phyloP scores from a whole-genome alignment of 331 rosid species.

The Rosa hybrid region DNA sequence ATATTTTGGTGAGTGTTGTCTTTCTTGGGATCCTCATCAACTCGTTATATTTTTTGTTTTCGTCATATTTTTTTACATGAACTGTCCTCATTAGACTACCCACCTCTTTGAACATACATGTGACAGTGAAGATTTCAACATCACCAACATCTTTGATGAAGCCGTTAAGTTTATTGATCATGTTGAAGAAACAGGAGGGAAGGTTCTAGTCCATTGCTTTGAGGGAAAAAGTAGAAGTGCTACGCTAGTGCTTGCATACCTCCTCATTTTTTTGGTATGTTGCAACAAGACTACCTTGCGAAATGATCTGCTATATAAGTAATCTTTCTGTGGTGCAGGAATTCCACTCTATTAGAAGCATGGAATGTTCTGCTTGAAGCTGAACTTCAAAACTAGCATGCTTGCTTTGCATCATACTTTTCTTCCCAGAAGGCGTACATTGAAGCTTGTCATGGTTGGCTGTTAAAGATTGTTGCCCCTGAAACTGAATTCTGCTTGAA shows the following conservation, averaged over 20 bases:
- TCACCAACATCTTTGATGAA: conserved; percentile 78
- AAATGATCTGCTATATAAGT: conserved; percentile 17
- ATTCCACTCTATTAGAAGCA: conserved; percentile 57
- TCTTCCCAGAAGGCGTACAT: conserved; percentile 28
- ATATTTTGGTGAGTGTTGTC: background rate
- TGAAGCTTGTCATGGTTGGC: conserved; percentile 34
- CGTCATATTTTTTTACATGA: background rate
- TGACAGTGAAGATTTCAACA: conserved; percentile 71
- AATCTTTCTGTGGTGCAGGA: conserved; percentile 49
- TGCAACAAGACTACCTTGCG: background rate
- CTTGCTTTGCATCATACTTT: conserved; percentile 32
- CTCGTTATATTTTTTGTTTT: background rate
- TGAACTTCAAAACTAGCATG: conserved; percentile 33
- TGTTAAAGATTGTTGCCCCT: conserved; percentile 26
- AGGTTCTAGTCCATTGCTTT: conserved; percentile 89
- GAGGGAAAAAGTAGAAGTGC: conserved; percentile 98
- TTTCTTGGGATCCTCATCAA: background rate
- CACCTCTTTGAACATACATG: conserved; percentile 47
- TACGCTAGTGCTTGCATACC: conserved; percentile 71
- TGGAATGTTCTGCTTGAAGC: conserved; percentile 58
- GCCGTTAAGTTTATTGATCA: conserved; percentile 68
- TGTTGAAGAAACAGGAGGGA: conserved; percentile 74
- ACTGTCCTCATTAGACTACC: conserved; percentile 3
- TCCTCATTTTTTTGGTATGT: background rate
- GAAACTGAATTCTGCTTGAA: conserved; percentile 20